Base-by-base conservation (phyloP, 2,329 filamentous ascomycete species). In the Amphichorda felina region DNA sequence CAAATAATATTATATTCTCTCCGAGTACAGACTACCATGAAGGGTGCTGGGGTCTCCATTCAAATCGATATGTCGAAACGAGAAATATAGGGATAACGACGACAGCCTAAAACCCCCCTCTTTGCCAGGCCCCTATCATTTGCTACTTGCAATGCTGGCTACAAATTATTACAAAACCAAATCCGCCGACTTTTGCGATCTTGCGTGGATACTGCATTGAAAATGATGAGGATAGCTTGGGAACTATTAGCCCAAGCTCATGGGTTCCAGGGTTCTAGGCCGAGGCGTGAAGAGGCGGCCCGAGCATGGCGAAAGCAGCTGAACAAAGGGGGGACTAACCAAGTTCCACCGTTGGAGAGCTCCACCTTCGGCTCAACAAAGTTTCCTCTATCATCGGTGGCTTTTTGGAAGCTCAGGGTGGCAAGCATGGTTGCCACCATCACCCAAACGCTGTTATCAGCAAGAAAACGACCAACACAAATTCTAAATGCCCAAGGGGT, bases 381-480 rank as follows among this genome's bases (percentile, higher is more conserved):
- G n/a, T 40, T 48, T n/a, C 51, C 51, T 19, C 47, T 33, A 9
- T 33, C 25, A 26, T 44, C 45, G 15, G 34, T 31, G 31, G 42
- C 44, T 36, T 54, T 54, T 22, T 43, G 39, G 34, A 56, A 50
- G 15, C 44, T 42, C 16, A 56, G 44, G 15, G 45, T 47, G 14
- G 45, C 45, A 14, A 56, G 42, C 51, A 57, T 53, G 8, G 54
- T 56, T 17, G 51, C 51, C 16, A 53, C 51, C 45, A 50, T 51
- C 35, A 56, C 54, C 54, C 53, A 56, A 30, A 56, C 50, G 38
- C 54, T 56, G 27, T 56, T 54, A 32, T 56, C 50, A 15, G 54
- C 54, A 21, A 56, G 43, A 41, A 51, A 52, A 6, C 51, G 46
- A 11, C 54, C 54, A 17, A 56, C 41, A 33, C 53, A 56, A 34